Base-by-base conservation (phyloP, 257 asterid species). In the Perilla frutescens region DNA sequence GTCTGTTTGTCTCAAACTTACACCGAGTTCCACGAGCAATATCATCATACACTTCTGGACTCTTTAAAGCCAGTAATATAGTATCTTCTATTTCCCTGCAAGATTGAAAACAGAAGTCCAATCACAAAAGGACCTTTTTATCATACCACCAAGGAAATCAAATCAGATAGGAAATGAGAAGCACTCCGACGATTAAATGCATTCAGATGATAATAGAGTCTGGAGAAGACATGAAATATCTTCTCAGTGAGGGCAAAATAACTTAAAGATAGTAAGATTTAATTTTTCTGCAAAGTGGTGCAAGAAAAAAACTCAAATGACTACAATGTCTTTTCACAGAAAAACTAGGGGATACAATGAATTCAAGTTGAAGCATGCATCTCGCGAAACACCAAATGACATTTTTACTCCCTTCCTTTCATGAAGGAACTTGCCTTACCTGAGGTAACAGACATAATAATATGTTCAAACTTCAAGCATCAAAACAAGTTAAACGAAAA, bases 1-100 rank as follows among this genome's bases (percentile, higher is more conserved):
- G 99, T 81, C 99, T 83, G 79, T 90, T 95, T n/a, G 96, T 80
- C 93, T 92, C 99, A 75, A 95, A 95, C 83, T 92, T 95, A 59
- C 89, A 77, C 60, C 99, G 87, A 41, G 99, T 95, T 55, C 96
- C 98, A 63, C 91, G 97, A 77, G 97, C 96, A 84, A 95, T 92
- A 60, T 89, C 88, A 81, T 95, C 98, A 77, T 95, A 95, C 58
- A 95, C 91, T 85, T 95, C 97, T 77, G 99, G 97, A 70, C 90
- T 86, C 83, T 86, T 91, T 56, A 95, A 80, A 73, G 97, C 98
- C 73, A 95, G 82, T 78, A 95, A 81, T 78, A 95, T 83, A 2
- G 97, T 95, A 78, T 92, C 99, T 85, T 95, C 99, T 53, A 95
- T 83, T 55, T 92, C 98, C 78, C 99, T 95, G 49, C 60, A 57